A percentile compares a stretch with the other conserved stretches of the same genome.
phyloP scores from a whole-genome alignment of 352 stramenopile genomes.

The Phytophthora sansomeana region DNA sequence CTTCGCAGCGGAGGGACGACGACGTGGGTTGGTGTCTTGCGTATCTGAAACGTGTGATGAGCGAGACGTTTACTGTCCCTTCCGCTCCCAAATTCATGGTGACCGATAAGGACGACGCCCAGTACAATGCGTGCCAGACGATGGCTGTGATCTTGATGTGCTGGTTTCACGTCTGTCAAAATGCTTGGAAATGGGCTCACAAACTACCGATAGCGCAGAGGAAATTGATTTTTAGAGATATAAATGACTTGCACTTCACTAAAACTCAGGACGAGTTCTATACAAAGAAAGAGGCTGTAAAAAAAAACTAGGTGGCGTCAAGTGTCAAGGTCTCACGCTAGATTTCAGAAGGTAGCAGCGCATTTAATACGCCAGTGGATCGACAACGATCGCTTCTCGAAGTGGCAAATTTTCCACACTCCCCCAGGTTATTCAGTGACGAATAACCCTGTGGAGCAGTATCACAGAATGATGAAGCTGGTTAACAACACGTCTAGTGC shows the following conservation, averaged over 20 bases:
- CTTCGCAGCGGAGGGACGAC: conserved; percentile 5
- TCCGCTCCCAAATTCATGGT: conserved; percentile 8
- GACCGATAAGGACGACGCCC: conserved; percentile 8
- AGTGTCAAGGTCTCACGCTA: neutral
- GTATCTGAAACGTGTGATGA: conserved; percentile 6
- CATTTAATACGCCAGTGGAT: conserved; percentile 7
- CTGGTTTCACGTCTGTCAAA: conserved; percentile 22
- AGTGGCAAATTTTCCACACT: conserved; percentile 14
- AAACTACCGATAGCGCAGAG: neutral
- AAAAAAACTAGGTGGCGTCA: neutral
- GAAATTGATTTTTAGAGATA: conserved; percentile 2
- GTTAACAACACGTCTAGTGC: conserved; percentile 5
- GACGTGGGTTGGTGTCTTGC: conserved; percentile 15
- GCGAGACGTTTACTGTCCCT: neutral
- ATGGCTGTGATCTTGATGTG: conserved; percentile 4
- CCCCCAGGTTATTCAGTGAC: conserved; percentile 1
- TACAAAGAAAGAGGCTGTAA: neutral
- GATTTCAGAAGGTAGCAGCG: neutral
- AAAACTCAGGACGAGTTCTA: conserved; percentile 1
- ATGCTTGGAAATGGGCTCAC: conserved; percentile 3
- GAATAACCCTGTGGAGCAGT: conserved; percentile 14
- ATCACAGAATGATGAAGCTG: conserved; percentile 10
- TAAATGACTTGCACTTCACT: conserved; percentile 13
- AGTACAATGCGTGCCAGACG: conserved; percentile 12
- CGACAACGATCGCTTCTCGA: conserved; percentile 1